Conservation (phyloP, 108 stramenopile genomes). For the Conticribra weissflogii region DNA sequence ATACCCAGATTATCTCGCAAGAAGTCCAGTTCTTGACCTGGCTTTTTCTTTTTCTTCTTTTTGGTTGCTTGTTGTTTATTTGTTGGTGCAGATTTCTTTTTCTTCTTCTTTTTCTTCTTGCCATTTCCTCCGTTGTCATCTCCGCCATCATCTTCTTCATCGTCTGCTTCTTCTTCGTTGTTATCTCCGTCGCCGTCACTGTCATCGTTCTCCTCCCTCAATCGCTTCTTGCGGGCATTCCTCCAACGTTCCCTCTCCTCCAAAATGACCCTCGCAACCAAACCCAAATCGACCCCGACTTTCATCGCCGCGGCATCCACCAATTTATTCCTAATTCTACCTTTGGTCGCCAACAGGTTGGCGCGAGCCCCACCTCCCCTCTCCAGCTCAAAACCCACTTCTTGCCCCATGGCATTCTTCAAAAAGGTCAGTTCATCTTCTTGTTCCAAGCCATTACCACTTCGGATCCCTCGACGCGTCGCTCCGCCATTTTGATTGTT, state of each 20-base stretch:
- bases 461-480: conserved; percentile 27
- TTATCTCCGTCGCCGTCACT: too few species aligned
- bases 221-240: conserved; percentile 32
- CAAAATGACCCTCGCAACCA: conserved; percentile 51
- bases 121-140: conserved; percentile 12
- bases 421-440: conserved; percentile 76
- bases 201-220: conserved; percentile 35
- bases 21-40: conserved; percentile 50
- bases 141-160: conserved; percentile 26
- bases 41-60: conserved; percentile 31
- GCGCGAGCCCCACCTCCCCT: conserved; percentile 86
- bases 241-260: conserved; percentile 55
- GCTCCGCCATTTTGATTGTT: conserved; percentile 36
- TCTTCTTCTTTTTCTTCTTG: conserved; percentile 11
- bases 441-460: conserved; percentile 17
- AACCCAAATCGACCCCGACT: conserved; percentile 70
- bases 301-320: conserved; percentile 86
- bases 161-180: conserved; percentile 20
- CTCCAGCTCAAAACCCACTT: conserved; percentile 86
- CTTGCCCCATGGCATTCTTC: conserved; percentile 90
- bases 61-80: neutral
- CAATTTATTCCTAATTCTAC: conserved; percentile 63
- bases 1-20: conserved; percentile 80
- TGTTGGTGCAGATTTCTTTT: too few species aligned
- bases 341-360: conserved; percentile 68